A percentile compares a stretch with the other conserved stretches of the same genome.
Conservation (phyloP, 257 asterid genomes). For the Fraxinus quadrangulata region DNA sequence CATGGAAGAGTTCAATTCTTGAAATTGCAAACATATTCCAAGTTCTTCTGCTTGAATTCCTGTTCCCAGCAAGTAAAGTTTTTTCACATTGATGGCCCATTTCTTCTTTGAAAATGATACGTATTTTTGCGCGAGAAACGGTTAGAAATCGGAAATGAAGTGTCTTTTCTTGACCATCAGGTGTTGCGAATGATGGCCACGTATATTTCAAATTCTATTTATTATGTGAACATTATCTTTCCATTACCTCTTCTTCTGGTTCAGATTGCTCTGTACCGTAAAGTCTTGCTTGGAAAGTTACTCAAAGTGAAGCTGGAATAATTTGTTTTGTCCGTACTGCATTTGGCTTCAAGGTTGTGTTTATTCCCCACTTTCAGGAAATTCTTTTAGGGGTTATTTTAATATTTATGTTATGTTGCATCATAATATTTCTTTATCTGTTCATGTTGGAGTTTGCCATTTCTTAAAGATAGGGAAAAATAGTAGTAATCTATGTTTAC, state of each 20-base stretch:
- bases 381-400: neutral
- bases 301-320: conserved; percentile 4
- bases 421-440: neutral
- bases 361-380: neutral
- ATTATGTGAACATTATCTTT: conserved; percentile 50
- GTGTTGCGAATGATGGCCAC: conserved; percentile 41
- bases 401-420: neutral
- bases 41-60: too few relatives aligned
- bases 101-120: neutral
- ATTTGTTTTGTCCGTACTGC: neutral
- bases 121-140: conserved; percentile 26
- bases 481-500: neutral
- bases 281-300: neutral
- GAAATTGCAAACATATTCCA: too few relatives aligned
- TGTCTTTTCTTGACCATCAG: conserved; percentile 17
- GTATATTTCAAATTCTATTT: conserved; percentile 13
- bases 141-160: conserved; percentile 28
- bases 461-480: too few relatives aligned
- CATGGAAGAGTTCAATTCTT: too few relatives aligned
- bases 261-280: conserved; percentile 13
- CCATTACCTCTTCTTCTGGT: conserved; percentile 52
- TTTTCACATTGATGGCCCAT: neutral
- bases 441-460: neutral
- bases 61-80: neutral
- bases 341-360: neutral